A percentile compares a stretch with the other conserved stretches of the same genome.
Evolutionary conservation across 805 yeast genomes (phyloP).

Genomic region (Metschnikowia peoriensis): DNA sequence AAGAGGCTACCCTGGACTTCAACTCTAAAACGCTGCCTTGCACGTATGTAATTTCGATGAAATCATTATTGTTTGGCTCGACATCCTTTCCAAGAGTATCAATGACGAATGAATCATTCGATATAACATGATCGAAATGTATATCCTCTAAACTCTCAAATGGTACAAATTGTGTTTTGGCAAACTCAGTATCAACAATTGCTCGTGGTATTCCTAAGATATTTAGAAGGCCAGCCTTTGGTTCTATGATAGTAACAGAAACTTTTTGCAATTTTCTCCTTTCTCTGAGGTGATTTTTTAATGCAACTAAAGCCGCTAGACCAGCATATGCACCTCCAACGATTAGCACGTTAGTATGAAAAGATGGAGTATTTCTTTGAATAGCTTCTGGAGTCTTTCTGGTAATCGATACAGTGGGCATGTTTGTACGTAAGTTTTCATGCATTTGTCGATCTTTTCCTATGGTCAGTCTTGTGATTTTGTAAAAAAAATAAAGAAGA

Average conservation of each 20-base stretch:
- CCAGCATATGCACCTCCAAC: slow-evolving; percentile 47
- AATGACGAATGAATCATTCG: slow-evolving; percentile 23
- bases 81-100: slow-evolving; percentile 13
- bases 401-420: slow-evolving; percentile 1
- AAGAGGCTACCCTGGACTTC: slow-evolving; percentile 26
- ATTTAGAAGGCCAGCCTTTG: slow-evolving; percentile 39
- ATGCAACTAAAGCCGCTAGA: slow-evolving; percentile 31
- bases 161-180: slow-evolving; percentile 37
- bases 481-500: background rate
- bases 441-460: background rate
- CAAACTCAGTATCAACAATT: slow-evolving; percentile 38
- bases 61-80: slow-evolving; percentile 14
- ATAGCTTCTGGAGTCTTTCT: slow-evolving; percentile 11
- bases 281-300: slow-evolving; percentile 25
- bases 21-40: slow-evolving; percentile 34
- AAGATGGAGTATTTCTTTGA: slow-evolving; percentile 13
- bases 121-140: slow-evolving; percentile 27
- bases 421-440: background rate
- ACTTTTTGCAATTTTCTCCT: slow-evolving; percentile 17
- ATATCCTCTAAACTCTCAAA: slow-evolving; percentile 29
- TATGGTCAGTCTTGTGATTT: background rate
- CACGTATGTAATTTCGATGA: slow-evolving; percentile 22
- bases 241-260: slow-evolving; percentile 38
- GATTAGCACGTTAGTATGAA: slow-evolving; percentile 35
- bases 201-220: slow-evolving; percentile 40